Percentiles rank a stretch among this genome's conserved stretches.
phyloP scores from a whole-genome alignment of 805 yeast species.

The Ogataea glucozyma region DNA sequence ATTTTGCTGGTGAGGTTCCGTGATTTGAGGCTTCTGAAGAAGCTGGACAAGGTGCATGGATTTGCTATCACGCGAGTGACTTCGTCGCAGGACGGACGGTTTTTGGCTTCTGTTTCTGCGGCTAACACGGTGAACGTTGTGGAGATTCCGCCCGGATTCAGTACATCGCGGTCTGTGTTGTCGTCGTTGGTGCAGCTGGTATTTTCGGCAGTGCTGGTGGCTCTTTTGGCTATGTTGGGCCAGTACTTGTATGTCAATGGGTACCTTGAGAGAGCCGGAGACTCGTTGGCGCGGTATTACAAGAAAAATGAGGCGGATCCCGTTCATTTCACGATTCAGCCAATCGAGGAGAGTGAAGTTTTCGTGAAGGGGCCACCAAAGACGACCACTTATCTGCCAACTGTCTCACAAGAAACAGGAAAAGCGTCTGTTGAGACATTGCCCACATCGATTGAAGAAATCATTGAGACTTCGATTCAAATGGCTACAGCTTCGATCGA shows the following conservation, averaged over 20 bases:
- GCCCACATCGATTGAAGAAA: no score
- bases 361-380: conserved; percentile 21
- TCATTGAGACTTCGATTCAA: no score
- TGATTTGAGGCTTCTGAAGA: conserved; percentile 51
- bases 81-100: conserved; percentile 67
- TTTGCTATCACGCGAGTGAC: conserved; percentile 76
- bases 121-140: conserved; percentile 70
- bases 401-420: conserved; percentile 4
- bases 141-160: conserved; percentile 53
- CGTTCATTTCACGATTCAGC: conserved; percentile 36
- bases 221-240: conserved; percentile 24
- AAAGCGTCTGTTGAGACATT: conserved; percentile 1
- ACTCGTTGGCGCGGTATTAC: conserved; percentile 24
- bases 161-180: conserved; percentile 40
- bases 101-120: conserved; percentile 73
- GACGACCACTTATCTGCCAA: conserved; percentile 23
- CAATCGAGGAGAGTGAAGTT: conserved; percentile 28
- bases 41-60: conserved; percentile 62
- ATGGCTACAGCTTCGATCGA: not conserved
- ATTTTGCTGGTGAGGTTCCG: conserved; percentile 54
- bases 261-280: conserved; percentile 25
- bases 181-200: conserved; percentile 30
- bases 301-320: conserved; percentile 30
- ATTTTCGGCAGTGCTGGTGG: conserved; percentile 27
- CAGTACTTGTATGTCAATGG: conserved; percentile 35